Evolutionary conservation across 2,329 filamentous ascomycete genomes (phyloP).

Genomic region (Penicillium palitans): DNA sequence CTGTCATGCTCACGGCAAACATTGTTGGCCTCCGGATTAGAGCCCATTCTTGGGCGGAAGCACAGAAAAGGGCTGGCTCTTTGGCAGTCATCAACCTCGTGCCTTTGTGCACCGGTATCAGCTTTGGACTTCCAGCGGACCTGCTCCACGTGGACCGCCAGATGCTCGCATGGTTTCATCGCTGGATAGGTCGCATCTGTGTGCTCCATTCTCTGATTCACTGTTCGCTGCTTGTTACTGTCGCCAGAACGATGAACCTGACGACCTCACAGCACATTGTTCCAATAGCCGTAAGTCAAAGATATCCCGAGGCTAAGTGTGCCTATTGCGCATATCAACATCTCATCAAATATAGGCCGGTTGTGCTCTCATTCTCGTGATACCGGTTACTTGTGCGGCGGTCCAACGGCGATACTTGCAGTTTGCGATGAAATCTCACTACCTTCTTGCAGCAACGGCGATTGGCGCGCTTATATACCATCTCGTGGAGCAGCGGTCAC

Average conservation of each 20-base stretch:
- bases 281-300: neutral
- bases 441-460: neutral
- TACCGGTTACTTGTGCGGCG: neutral
- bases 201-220: neutral
- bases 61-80: neutral
- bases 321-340: too few relatives aligned
- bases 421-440: neutral
- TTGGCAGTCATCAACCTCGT: neutral
- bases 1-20: neutral
- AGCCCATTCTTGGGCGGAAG: neutral
- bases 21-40: neutral
- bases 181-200: constrained; percentile 1
- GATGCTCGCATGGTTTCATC: neutral
- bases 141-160: neutral
- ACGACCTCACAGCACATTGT: neutral
- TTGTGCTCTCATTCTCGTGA: neutral
- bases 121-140: neutral
- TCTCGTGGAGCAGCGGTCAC: neutral
- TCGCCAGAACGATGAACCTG: neutral
- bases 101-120: neutral
- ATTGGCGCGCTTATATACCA: constrained; percentile 1
- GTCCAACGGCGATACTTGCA: neutral
- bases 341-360: neutral
- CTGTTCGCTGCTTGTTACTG: neutral
- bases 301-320: neutral